Conservation (phyloP, 1,139 yeast genomes). For the Arxiozyma slooffiae region DNA sequence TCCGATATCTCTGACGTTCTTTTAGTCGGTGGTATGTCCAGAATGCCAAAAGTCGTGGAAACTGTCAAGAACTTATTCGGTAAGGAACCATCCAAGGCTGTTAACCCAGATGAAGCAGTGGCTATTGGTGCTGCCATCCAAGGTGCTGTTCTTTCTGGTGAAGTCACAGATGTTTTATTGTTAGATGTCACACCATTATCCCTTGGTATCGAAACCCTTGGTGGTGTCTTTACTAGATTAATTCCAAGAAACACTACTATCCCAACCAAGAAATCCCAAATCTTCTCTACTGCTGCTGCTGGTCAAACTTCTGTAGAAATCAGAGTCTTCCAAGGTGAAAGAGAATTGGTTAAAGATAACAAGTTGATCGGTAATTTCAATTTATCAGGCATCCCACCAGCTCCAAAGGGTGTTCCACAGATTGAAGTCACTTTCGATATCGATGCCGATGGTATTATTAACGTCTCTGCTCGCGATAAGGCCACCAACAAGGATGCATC, state of each 20-base stretch:
- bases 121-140: constrained; percentile 99
- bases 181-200: constrained; percentile 97
- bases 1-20: constrained; percentile 90
- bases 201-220: constrained; percentile 95
- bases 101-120: constrained; percentile 99
- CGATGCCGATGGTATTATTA: constrained; percentile 98
- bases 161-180: constrained; percentile 87
- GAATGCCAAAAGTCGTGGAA: constrained; percentile 99
- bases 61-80: constrained; percentile 90
- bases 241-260: constrained; percentile 97
- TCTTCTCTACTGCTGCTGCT: constrained; percentile 96
- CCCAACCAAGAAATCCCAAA: constrained; percentile 94
- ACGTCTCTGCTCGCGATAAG: constrained; percentile 97
- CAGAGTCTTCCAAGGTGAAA: constrained; percentile 99
- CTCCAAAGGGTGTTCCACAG: constrained; percentile 99
- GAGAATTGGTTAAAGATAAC: constrained; percentile 98
- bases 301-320: constrained; percentile 98
- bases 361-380: constrained; percentile 97
- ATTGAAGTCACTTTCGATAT: constrained; percentile 96
- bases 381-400: constrained; percentile 93
- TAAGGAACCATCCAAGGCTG: constrained; percentile 95
- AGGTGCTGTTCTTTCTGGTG: constrained; percentile 98
- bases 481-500: constrained; percentile 98
- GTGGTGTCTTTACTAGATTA: constrained; percentile 97
- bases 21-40: constrained; percentile 99